phyloP scores from a whole-genome alignment of 192 early-diverging fungal genomes.

The Bifiguratus adelaidae region DNA sequence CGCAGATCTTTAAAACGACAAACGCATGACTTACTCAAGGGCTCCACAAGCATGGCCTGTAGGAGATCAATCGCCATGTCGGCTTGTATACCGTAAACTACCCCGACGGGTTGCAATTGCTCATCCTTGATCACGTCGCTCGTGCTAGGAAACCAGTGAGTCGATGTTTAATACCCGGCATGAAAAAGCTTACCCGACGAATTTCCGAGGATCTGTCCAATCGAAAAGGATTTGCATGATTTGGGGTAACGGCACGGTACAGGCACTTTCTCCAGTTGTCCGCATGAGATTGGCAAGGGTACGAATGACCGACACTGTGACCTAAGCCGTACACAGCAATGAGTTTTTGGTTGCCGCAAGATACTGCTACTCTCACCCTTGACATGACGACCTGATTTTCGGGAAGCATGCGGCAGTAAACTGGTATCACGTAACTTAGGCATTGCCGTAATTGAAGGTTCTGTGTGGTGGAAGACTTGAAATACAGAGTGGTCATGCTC shows the following conservation, averaged over 20 bases:
- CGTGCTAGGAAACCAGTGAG: too few species aligned
- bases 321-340: constrained; percentile 7
- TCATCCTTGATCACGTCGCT: too few species aligned
- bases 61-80: constrained; percentile 52
- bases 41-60: constrained; percentile 31
- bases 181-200: constrained; percentile 52
- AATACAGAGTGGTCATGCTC: constrained; percentile 75
- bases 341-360: too few species aligned
- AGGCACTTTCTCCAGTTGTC: too few species aligned
- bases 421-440: constrained; percentile 80
- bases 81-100: constrained; percentile 36
- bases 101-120: too few species aligned
- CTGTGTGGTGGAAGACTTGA: constrained; percentile 52
- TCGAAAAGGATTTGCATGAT: constrained; percentile 66
- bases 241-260: constrained; percentile 39
- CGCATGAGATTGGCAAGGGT: too few species aligned
- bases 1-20: not conserved
- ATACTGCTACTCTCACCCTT: constrained; percentile 37
- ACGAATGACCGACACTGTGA: constrained; percentile 2
- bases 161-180: too few species aligned
- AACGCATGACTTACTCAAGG: constrained; percentile 12
- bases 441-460: constrained; percentile 74
- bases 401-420: constrained; percentile 63
- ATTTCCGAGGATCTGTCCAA: constrained; percentile 67
- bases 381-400: constrained; percentile 61